Conservation (phyloP, 2,329 filamentous ascomycete genomes). For the Xylaria sp. region DNA sequence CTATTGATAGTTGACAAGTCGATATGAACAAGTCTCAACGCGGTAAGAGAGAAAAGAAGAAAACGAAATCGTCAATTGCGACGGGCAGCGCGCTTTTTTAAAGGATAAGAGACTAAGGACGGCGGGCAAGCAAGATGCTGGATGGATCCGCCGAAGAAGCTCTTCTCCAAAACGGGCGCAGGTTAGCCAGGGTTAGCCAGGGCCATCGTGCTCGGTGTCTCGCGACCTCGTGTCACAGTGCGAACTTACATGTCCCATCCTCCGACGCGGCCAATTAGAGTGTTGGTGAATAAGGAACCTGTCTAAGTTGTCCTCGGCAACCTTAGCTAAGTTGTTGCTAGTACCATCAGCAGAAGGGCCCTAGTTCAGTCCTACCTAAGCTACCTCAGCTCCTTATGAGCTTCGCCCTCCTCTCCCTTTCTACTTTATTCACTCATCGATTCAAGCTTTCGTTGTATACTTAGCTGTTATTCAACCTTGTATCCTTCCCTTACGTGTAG, state of each 20-base stretch:
- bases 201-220: constrained; percentile 35
- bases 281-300: constrained; percentile 19
- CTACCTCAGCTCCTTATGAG: neutral
- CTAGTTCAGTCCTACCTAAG: no score
- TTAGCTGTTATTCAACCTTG: neutral
- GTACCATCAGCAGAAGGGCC: neutral
- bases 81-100: constrained; percentile 46
- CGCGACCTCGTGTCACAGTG: constrained; percentile 40
- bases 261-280: constrained; percentile 26
- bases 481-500: neutral
- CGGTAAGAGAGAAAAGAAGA: constrained; percentile 43
- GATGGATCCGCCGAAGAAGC: constrained; percentile 41
- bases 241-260: constrained; percentile 32
- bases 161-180: constrained; percentile 40
- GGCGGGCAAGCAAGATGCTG: constrained; percentile 35
- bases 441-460: neutral
- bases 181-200: constrained; percentile 21
- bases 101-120: constrained; percentile 37
- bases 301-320: neutral
- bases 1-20: constrained; percentile 39
- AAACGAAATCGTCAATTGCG: constrained; percentile 44
- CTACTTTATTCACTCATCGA: neutral
- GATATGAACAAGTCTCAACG: constrained; percentile 40
- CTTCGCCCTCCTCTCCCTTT: neutral
- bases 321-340: neutral